Evolutionary conservation across 2,329 filamentous ascomycete genomes (phyloP).

Genomic region (Colletotrichum sp.): DNA sequence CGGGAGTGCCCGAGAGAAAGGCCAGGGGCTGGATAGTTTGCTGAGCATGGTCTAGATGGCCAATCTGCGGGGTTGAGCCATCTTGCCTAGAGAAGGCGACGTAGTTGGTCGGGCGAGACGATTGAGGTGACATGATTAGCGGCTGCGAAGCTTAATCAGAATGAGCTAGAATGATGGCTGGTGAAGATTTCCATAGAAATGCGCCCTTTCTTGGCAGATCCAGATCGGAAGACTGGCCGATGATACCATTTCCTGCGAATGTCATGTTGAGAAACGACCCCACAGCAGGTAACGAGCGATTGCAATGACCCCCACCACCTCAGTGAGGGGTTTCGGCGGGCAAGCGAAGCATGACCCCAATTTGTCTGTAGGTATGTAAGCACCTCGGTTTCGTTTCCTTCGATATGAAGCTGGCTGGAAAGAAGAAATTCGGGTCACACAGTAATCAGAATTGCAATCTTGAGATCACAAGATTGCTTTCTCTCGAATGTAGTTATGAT

Average conservation of each 20-base stretch:
- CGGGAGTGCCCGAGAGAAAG: conserved; percentile 49
- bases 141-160: neutral
- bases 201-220: neutral
- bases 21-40: conserved; percentile 42
- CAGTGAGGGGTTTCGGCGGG: neutral
- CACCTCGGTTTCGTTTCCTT: neutral
- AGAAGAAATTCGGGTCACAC: no score
- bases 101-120: neutral
- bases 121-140: neutral
- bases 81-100: neutral
- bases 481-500: accelerated
- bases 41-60: neutral
- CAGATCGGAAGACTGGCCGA: neutral
- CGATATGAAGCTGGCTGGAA: no score
- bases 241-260: conserved; percentile 17
- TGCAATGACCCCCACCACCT: neutral
- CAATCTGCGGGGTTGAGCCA: neutral
- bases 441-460: no score
- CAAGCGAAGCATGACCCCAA: neutral
- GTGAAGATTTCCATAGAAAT: neutral
- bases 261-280: neutral
- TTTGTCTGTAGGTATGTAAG: neutral
- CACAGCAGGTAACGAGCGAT: neutral
- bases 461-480: neutral
- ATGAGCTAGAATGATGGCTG: neutral